These are phyloP conservation scores for Bryoglossum gracile DNA, from an alignment of 495 filamentous ascomycete genomes.

Conservation along the genomic window DNA sequence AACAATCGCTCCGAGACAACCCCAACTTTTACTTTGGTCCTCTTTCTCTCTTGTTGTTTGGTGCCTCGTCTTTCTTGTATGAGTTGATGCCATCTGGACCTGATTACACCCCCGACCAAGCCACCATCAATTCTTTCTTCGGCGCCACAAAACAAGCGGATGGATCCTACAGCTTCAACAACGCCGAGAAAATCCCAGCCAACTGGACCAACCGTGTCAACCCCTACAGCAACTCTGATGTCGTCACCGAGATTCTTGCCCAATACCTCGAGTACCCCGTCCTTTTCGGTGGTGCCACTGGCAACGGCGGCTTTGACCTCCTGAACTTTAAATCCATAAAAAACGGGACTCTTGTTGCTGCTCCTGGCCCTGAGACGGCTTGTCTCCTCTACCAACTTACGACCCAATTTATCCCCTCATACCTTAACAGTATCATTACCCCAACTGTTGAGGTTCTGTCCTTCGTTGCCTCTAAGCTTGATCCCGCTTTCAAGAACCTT, in stretches of 20 bases:
- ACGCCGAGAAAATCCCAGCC: conserved; percentile 31
- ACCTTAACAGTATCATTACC: conserved; percentile 26
- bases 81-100: conserved; percentile 32
- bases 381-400: conserved; percentile 34
- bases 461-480: conserved; percentile 22
- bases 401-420: conserved; percentile 27
- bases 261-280: conserved; percentile 33
- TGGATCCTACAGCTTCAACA: conserved; percentile 29
- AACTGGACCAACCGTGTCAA: conserved; percentile 33
- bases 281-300: conserved; percentile 32
- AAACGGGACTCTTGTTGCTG: conserved; percentile 24
- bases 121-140: conserved; percentile 34
- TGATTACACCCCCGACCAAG: conserved; percentile 27
- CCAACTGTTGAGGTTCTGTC: conserved; percentile 26
- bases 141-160: conserved; percentile 26
- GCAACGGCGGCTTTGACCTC: conserved; percentile 28
- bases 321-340: conserved; percentile 28
- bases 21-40: conserved; percentile 34
- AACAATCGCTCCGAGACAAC: conserved; percentile 30
- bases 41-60: conserved; percentile 29
- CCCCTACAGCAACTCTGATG: conserved; percentile 28
- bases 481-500: conserved; percentile 25
- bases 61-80: conserved; percentile 36
- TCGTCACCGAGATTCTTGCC: conserved; percentile 27
- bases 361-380: conserved; percentile 14